phyloP scores from a whole-genome alignment of 768 basidiomycete genomes.

The Gymnopilus dilepis region DNA sequence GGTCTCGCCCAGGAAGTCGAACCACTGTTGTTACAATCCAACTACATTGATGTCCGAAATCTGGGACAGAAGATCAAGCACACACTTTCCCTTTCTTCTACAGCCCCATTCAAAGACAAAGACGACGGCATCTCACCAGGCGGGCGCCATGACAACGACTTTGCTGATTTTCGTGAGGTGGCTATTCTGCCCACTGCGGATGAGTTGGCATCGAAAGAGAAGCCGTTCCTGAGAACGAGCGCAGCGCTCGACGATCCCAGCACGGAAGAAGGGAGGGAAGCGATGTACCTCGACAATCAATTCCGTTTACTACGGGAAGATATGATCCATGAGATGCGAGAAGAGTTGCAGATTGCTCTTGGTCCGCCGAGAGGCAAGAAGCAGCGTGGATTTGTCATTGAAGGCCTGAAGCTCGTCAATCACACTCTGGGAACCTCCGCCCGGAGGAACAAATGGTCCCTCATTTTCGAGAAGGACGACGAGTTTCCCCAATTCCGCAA shows the following conservation, averaged over 20 bases:
- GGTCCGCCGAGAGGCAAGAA: conserved; percentile 48
- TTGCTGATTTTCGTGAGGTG: conserved; percentile 61
- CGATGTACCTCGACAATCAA: conserved; percentile 66
- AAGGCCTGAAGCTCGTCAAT: conserved; percentile 33
- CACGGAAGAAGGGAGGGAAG: conserved; percentile 39
- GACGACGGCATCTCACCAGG: conserved; percentile 43
- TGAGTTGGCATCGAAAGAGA: conserved; percentile 51
- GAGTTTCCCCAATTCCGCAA: conserved; percentile 44
- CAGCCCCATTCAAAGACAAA: background rate
- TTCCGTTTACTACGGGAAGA: conserved; percentile 68
- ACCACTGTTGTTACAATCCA: conserved; percentile 32
- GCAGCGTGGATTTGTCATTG: conserved; percentile 42
- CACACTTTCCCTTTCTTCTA: background rate
- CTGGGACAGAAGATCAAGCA: conserved; percentile 47
- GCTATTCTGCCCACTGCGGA: conserved; percentile 68
- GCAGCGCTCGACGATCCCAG: conserved; percentile 48
- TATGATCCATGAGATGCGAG: conserved; percentile 32
- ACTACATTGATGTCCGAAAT: conserved; percentile 31
- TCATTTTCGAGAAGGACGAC: conserved; percentile 35
- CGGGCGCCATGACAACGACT: conserved; percentile 75
- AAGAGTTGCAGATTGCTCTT: conserved; percentile 53
- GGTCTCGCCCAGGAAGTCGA: conserved; percentile 34
- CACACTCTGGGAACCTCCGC: conserved; percentile 25
- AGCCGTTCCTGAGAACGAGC: conserved; percentile 55
- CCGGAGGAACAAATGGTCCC: conserved; percentile 21